These are phyloP conservation scores for Fusarium musae DNA, from an alignment of 2,329 filamentous ascomycete genomes.

Conservation along the genomic window DNA sequence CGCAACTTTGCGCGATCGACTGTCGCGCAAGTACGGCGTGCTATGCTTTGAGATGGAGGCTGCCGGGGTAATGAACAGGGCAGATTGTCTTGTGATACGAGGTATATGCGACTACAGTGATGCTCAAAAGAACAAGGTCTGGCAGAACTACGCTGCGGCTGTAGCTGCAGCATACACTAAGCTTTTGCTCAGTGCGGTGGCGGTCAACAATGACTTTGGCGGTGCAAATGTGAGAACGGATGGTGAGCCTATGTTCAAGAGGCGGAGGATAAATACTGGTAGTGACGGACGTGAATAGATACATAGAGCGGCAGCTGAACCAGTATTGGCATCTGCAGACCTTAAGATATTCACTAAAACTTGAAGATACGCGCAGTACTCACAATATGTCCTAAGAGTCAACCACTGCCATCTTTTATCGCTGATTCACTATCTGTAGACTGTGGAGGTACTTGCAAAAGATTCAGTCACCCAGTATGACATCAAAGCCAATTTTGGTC, in stretches of 20 bases:
- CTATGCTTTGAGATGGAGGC: conserved; percentile 1
- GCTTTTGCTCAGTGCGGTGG: neutral
- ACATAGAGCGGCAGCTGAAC: too few relatives aligned
- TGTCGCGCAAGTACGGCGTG: neutral
- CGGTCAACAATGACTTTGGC: neutral
- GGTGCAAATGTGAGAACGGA: neutral
- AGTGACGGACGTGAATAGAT: accelerated
- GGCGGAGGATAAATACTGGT: neutral
- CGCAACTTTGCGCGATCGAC: neutral
- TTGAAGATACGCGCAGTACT: accelerated
- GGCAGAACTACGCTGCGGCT: neutral
- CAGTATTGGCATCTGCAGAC: too few relatives aligned
- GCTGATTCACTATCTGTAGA: neutral
- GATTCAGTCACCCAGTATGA: accelerated
- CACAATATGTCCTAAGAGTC: accelerated
- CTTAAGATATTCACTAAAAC: neutral
- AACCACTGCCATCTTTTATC: neutral
- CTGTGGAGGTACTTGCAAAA: accelerated
- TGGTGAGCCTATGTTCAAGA: neutral
- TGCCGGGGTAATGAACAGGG: neutral
- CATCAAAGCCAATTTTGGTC: accelerated
- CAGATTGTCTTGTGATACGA: neutral
- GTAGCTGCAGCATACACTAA: neutral
- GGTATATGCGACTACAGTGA: neutral
- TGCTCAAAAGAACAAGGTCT: neutral